Conservation (phyloP, 2,329 filamentous ascomycete genomes). For the Fusarium miscanthi region DNA sequence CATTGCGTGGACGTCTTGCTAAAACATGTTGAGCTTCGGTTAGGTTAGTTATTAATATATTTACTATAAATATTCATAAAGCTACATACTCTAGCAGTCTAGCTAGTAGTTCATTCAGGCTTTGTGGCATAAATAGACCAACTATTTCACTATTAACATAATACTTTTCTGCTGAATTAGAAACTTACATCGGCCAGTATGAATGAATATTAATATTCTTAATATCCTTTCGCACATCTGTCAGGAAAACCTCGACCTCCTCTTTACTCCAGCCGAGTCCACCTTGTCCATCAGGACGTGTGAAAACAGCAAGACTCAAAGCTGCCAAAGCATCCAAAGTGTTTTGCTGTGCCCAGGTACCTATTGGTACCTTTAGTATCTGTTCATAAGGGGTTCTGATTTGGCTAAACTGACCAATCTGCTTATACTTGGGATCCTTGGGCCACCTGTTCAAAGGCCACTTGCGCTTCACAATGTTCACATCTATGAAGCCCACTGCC, state of each 20-base stretch:
- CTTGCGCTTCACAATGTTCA: conserved; percentile 4
- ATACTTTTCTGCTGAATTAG: fast-evolving
- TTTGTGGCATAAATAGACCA: conserved; percentile 1
- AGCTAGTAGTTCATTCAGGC: background rate
- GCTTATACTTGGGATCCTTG: conserved; percentile 29
- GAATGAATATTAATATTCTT: background rate
- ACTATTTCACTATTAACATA: fast-evolving
- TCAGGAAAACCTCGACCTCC: background rate
- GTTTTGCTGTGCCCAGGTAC: background rate
- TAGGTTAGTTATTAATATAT: too few species aligned
- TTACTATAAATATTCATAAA: too few species aligned
- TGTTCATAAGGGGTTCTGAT: fast-evolving
- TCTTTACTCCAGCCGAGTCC: conserved; percentile 1
- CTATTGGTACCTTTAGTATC: background rate
- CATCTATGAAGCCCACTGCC: conserved; percentile 6
- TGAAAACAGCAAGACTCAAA: background rate
- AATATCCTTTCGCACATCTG: background rate
- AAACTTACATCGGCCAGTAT: background rate
- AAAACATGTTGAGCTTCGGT: too few species aligned
- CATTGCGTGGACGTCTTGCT: too few species aligned
- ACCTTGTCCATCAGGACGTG: background rate
- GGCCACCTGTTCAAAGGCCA: conserved; percentile 25
- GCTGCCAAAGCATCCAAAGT: background rate
- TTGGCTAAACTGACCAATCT: conserved; percentile 1
- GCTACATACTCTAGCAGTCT: too few species aligned